A percentile compares a stretch with the other conserved stretches of the same genome.
phyloP scores from a whole-genome alignment of 2,329 filamentous ascomycete species.

The Akanthomyces muscarius region DNA sequence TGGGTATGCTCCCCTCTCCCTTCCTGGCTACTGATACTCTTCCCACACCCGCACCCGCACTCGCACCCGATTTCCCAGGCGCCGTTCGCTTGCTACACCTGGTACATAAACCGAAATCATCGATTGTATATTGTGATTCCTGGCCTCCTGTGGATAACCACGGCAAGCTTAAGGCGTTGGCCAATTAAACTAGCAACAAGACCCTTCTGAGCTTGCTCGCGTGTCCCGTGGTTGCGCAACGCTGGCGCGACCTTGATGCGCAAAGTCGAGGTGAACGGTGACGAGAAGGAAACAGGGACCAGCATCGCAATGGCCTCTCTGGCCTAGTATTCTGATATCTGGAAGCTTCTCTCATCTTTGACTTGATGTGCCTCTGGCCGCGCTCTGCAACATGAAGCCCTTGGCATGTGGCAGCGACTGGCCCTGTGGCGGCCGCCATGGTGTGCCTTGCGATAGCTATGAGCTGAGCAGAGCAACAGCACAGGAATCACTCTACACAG shows the following conservation, averaged over 20 bases:
- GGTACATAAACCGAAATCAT: conserved; percentile 15
- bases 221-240: background rate
- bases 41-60: conserved; percentile 5
- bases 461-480: background rate
- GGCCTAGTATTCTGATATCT: background rate
- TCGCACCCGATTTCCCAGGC: background rate
- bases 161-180: conserved; percentile 13
- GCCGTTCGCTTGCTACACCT: conserved; percentile 1
- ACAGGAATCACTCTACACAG: background rate
- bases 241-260: background rate
- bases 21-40: conserved; percentile 10
- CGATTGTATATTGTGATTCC: conserved; percentile 18
- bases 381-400: background rate
- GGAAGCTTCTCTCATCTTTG: background rate
- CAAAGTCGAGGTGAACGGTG: background rate
- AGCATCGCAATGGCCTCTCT: background rate
- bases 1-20: conserved; percentile 18
- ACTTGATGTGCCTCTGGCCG: background rate
- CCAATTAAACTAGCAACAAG: conserved; percentile 17
- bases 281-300: background rate
- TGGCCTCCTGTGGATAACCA: conserved; percentile 17
- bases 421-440: background rate
- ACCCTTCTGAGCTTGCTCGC: background rate
- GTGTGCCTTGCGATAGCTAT: background rate
- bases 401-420: conserved; percentile 1